Evolutionary conservation across 371 early-diverging fungal genomes (phyloP).

Genomic region (Rhizopus sp.): DNA sequence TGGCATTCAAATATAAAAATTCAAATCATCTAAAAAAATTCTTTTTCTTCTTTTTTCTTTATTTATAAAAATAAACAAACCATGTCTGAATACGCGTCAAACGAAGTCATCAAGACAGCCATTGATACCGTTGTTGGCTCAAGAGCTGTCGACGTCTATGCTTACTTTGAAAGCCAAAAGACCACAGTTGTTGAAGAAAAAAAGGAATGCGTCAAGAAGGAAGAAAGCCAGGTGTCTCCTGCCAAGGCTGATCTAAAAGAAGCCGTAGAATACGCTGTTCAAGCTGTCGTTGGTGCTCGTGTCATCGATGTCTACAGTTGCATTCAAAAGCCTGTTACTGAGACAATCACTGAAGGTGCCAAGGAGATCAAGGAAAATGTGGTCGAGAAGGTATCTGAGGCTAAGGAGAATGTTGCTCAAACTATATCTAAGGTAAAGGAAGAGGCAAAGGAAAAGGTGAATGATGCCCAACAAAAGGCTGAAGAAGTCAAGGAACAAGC

Average conservation of each 20-base stretch:
- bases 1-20: too few species aligned
- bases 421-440: neutral
- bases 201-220: conserved; percentile 16
- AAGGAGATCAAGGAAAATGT: conserved; percentile 1
- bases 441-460: conserved; percentile 2
- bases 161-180: conserved; percentile 21
- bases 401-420: neutral
- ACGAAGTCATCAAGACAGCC: conserved; percentile 27
- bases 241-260: conserved; percentile 11
- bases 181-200: conserved; percentile 9
- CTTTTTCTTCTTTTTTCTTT: conserved; percentile 7
- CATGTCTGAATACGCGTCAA: conserved; percentile 23
- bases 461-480: conserved; percentile 23
- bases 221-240: conserved; percentile 4
- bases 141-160: conserved; percentile 25
- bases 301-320: conserved; percentile 15
- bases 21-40: neutral
- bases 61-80: conserved; percentile 4
- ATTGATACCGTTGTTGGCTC: conserved; percentile 32
- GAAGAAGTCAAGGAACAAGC: conserved; percentile 24
- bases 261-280: conserved; percentile 19
- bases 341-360: neutral
- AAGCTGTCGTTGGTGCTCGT: conserved; percentile 18
- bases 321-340: conserved; percentile 1
- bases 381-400: conserved; percentile 2